Evolutionary conservation across 441 rosid genomes (phyloP), one percentile per base, ranked within the genome.

Genomic region (Flueggea neowawraea): DNA sequence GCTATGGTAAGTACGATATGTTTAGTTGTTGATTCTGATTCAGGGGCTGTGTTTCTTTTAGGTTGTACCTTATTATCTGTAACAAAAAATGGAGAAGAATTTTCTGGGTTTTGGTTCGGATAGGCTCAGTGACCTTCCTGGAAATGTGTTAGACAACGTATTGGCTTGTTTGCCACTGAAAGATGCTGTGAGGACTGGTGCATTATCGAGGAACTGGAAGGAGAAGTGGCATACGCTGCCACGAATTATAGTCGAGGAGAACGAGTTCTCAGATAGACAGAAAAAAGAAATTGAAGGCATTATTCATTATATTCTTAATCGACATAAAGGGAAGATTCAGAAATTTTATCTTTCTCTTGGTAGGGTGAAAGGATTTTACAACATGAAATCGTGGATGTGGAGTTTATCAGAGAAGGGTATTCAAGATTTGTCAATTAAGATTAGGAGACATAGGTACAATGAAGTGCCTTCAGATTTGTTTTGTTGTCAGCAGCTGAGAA

Each of bases 171-270:
- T 68, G 58, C 61, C 66, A 49, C n/a, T 61, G 14, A 62, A 61
- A 68, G 72, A 68, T 49, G 72, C 66, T 51, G 72, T 52, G 14
- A 68, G 72, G 57, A 68, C 72, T n/a, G 50, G 72, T 55, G 36
- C 52, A 56, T 60, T 68, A 50, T 68, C 72, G 12, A 68, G 50
- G 58, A 62, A 51, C 4, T 68, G 72, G 72, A 62, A 57, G 66
- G 66, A 68, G 33, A 61, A 68, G 55, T 68, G 72, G 72, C 57
- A 61, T n/a, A 51, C 66, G 7, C 43, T 57, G 52, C 62, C 72
- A 0, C 50, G 41, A 6, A 22, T 68, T 57, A 39, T 61, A 48
- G 52, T 68, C 14, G 47, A 61, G 10, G 66, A 56, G 57, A 51
- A 44, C 52, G 11, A 32, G 6, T 49, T 68, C 17, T 58, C 50